A percentile compares a stretch with the other conserved stretches of the same genome.
Conservation (phyloP, 2,329 filamentous ascomycete genomes). For the Ascochyta clinopodiicola region DNA sequence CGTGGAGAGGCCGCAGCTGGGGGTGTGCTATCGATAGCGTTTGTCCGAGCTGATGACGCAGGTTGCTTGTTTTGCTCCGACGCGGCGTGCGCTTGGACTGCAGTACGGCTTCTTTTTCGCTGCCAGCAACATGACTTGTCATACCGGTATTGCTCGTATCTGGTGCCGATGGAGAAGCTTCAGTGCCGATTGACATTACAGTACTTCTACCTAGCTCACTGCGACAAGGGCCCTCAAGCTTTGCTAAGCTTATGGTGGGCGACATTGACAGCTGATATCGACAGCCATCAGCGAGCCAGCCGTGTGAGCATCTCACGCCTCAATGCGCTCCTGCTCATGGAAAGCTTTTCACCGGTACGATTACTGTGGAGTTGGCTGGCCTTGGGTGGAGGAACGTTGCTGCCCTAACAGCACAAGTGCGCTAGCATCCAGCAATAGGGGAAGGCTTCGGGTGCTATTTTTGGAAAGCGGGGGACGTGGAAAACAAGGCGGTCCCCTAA, state of each 20-base stretch:
- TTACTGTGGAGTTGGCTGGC: slow-evolving; percentile 5
- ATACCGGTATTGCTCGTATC: slow-evolving; percentile 1
- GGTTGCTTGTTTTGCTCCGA: slow-evolving; percentile 1
- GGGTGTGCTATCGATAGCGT: slow-evolving; percentile 6
- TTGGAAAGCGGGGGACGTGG: slow-evolving; percentile 7
- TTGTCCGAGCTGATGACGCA: slow-evolving; percentile 1
- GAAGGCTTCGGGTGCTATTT: slow-evolving; percentile 8
- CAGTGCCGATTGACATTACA: neutral
- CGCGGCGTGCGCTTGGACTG: slow-evolving; percentile 3
- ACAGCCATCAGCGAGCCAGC: neutral
- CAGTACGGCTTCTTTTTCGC: neutral
- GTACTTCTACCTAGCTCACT: neutral
- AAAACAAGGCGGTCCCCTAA: neutral
- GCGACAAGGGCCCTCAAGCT: slow-evolving; percentile 1
- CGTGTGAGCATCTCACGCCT: neutral
- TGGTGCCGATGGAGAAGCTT: neutral
- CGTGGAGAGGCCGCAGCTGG: neutral
- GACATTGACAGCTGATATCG: neutral
- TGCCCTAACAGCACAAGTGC: slow-evolving; percentile 1
- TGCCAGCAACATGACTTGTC: slow-evolving; percentile 7
- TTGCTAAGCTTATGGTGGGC: slow-evolving; percentile 6
- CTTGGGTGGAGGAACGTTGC: slow-evolving; percentile 9
- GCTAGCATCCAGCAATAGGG: slow-evolving; percentile 3
- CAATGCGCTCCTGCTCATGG: neutral
- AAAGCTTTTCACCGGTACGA: neutral